These are phyloP conservation scores for Silene uniflora DNA, from an alignment of 148 eudicot species.

Conservation along the genomic window DNA sequence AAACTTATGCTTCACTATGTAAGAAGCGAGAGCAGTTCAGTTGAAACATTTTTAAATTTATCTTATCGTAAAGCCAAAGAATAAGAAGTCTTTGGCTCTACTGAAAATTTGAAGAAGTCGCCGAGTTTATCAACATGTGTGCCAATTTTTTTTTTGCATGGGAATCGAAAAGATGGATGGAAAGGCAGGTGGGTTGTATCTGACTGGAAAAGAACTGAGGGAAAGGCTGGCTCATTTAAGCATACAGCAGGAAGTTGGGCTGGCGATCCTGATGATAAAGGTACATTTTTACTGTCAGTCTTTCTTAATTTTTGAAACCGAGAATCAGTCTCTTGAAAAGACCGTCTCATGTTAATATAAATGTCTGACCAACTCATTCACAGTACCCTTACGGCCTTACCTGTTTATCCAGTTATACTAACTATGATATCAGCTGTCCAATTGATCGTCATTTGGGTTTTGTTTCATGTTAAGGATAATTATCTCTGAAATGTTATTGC, in stretches of 20 bases:
- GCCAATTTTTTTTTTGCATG: constrained; percentile 15
- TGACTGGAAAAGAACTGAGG: constrained; percentile 73
- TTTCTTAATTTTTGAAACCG: no score
- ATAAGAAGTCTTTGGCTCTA: no score
- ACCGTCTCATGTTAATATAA: neutral
- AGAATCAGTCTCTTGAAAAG: no score
- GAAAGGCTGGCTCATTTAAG: constrained; percentile 73
- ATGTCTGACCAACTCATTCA: neutral
- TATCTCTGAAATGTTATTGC: constrained; percentile 11
- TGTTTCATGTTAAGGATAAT: neutral
- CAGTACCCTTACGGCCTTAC: no score
- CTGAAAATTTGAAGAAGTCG: no score
- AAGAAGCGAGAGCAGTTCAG: no score
- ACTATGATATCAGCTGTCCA: no score
- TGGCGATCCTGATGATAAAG: constrained; percentile 75
- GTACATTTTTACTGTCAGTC: constrained; percentile 20
- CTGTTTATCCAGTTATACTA: no score
- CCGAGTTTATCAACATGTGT: neutral
- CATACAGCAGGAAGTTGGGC: constrained; percentile 78
- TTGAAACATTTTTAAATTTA: no score
- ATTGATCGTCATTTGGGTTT: no score
- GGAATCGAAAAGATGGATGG: constrained; percentile 59
- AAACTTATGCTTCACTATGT: no score
- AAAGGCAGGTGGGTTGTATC: constrained; percentile 70
- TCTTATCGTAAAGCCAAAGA: no score